Base-by-base conservation (phyloP, 73 alveolate genomes). In the Paramecium pentaurelia region DNA sequence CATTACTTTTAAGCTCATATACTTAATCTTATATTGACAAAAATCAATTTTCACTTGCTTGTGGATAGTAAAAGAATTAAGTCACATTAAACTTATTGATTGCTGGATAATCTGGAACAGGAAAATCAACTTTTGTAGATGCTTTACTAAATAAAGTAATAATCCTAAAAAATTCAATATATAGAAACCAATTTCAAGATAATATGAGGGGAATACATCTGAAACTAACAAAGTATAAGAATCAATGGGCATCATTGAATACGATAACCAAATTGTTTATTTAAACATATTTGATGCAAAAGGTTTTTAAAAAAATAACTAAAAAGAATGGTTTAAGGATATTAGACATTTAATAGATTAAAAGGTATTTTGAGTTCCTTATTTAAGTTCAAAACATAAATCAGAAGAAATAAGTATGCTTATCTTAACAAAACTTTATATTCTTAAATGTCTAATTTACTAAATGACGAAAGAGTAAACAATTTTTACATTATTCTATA, bases 41-140 rank as follows among this genome's bases (percentile, higher is more conserved):
- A 54, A 64, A 64, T 12, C n/a, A 64, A 64, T 28, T 64, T 34
- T 54, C 28, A 54, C 70, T 54, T 3, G 2, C n/a, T 54, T 54
- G 30, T 18, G 30, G 9, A 54, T 22, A 34, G 3, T 18, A 64
- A 10, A 64, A 64, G 84, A 64, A 27, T 64, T 28, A 28, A 64
- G 49, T 64, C 28, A 28, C 84, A 7, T 30, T 89, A 42, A 89
- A 89, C 18, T 36, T 71, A 10, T 40, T 89, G 90, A 88, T 89
- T 9, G 94, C 64, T 9, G 94, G 94, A 27, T 51, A 51, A 22
- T 32, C 54, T 58, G 94, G 92, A 38, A 22, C 75, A 45, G 94
- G 94, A 25, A 89, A 89, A 71, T 27, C 92, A 9, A 89, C 92
- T 42, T 89, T 89, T 42, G 84, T 89, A 10, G 84, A 70, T 34